Evolutionary conservation across 1,139 yeast species (phyloP), one percentile per base, ranked within the genome.

Genomic region (Yamadazyma sp.): DNA sequence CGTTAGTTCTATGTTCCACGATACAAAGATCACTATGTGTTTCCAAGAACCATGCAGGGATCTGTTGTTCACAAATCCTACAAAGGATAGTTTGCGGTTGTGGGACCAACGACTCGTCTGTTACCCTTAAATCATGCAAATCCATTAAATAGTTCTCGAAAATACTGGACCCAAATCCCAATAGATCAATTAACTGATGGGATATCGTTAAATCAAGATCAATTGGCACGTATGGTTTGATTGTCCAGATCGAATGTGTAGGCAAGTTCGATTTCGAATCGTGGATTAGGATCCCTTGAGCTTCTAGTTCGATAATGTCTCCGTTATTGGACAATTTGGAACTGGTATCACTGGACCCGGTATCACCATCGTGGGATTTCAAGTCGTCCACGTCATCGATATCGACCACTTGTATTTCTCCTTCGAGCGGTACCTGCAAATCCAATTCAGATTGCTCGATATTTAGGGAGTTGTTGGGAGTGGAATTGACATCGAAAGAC

Each of bases 21-120:
- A 87, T 69, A 54, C 99, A 94, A 39, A 87, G 68, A 55, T 89
- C 95, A 1, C 94, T 83, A 61, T 94, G 99, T 38, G 83, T 77
- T 54, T 91, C 98, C 37, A 92, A 72, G 83, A 95, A 92, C 98
- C 98, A 94, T 1, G 92, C 88, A 1, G 96, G 97, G n/a, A 91
- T 81, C 38, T 78, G 77, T 22, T 82, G 80, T 55, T 94, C 99
- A 61, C 99, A 94, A 16, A 94, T 89, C 38, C 96, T 74, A 59
- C 99, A 94, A 31, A 91, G 66, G 33, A 88, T 87, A 34, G 81
- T 72, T 28, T 83, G 83, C 0, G 95, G 96, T 23, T 81, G 76
- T 0, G 96, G 95, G 0, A 86, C 78, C 18, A 75, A 71, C 14
- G 67, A 73, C 48, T 82, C 85, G 47, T 83, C 83, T 5, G 80